These are phyloP conservation scores for Colletotrichum cereale DNA, from an alignment of 2,329 filamentous ascomycete genomes.

Conservation along the genomic window DNA sequence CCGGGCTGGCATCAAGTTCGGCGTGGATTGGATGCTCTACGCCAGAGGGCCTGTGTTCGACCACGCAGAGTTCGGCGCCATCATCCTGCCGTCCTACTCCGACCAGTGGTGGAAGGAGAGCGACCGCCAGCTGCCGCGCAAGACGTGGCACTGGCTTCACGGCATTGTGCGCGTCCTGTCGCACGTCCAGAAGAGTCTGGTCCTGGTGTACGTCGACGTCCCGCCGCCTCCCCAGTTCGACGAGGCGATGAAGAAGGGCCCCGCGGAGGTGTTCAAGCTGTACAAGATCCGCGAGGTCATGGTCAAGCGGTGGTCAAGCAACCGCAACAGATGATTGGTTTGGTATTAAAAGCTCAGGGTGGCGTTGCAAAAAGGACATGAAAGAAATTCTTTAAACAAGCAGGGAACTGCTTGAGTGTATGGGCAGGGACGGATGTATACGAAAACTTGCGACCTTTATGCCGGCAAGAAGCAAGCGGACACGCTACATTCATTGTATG, in stretches of 20 bases:
- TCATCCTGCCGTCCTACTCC: constrained; percentile 86
- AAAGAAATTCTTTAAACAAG: background rate
- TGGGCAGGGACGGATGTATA: background rate
- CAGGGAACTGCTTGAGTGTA: background rate
- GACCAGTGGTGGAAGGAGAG: constrained; percentile 77
- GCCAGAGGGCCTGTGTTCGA: constrained; percentile 92
- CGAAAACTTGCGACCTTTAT: constrained; percentile 5
- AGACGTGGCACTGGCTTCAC: constrained; percentile 87
- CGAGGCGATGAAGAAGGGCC: constrained; percentile 58
- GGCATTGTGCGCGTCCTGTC: constrained; percentile 89
- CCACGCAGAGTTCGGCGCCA: constrained; percentile 92
- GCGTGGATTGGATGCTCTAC: constrained; percentile 95
- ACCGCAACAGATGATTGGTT: constrained; percentile 69
- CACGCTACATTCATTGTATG: constrained; percentile 30
- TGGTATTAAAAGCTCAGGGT: background rate
- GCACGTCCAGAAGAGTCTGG: constrained; percentile 89
- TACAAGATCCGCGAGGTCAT: constrained; percentile 87
- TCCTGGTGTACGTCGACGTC: constrained; percentile 92
- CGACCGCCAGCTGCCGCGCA: constrained; percentile 61
- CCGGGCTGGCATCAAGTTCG: constrained; percentile 92
- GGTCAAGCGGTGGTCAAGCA: constrained; percentile 86
- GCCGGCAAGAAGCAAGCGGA: background rate
- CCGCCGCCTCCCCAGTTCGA: constrained; percentile 72
- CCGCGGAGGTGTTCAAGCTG: constrained; percentile 72
- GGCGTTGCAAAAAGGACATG: constrained; percentile 17